Evolutionary conservation across 345 rosid species (phyloP).

Genomic region (Microthlaspi erraticum): DNA sequence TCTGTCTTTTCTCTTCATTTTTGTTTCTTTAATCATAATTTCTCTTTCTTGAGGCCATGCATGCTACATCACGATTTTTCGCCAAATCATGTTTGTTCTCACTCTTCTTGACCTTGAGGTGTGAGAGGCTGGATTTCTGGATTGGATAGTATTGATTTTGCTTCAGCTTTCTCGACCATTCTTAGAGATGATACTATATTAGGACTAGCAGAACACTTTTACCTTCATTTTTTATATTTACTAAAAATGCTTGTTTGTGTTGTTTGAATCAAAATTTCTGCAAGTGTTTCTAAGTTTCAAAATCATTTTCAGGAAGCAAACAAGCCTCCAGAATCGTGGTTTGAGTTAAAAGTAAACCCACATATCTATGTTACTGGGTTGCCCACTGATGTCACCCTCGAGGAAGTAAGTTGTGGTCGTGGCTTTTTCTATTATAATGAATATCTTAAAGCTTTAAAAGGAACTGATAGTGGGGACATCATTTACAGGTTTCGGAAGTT

Average conservation of each 20-base stretch:
- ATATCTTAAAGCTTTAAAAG: constrained; percentile 16
- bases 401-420: constrained; percentile 69
- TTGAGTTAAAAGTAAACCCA: constrained; percentile 94
- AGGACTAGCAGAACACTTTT: constrained; percentile 12
- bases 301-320: constrained; percentile 75
- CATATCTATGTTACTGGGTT: constrained; percentile 93
- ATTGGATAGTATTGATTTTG: constrained; percentile 8
- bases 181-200: constrained; percentile 15
- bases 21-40: constrained; percentile 1
- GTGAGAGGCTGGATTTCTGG: constrained; percentile 3
- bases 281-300: constrained; percentile 31
- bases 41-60: constrained; percentile 33
- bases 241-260: constrained; percentile 9
- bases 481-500: constrained; percentile 77
- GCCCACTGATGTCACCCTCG: constrained; percentile 85
- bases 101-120: background rate
- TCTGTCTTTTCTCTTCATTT: constrained; percentile 19
- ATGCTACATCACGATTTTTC: constrained; percentile 11
- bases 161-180: background rate
- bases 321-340: constrained; percentile 96
- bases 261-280: constrained; percentile 12
- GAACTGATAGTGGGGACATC: constrained; percentile 43
- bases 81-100: constrained; percentile 14
- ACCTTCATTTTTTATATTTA: constrained; percentile 4
- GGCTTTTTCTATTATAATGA: constrained; percentile 22